Percentiles rank a stretch among this genome's conserved stretches.
These are phyloP conservation scores for Pyricularia pennisetigena DNA, from an alignment of 2,329 filamentous ascomycete genomes.

Conservation along the genomic window DNA sequence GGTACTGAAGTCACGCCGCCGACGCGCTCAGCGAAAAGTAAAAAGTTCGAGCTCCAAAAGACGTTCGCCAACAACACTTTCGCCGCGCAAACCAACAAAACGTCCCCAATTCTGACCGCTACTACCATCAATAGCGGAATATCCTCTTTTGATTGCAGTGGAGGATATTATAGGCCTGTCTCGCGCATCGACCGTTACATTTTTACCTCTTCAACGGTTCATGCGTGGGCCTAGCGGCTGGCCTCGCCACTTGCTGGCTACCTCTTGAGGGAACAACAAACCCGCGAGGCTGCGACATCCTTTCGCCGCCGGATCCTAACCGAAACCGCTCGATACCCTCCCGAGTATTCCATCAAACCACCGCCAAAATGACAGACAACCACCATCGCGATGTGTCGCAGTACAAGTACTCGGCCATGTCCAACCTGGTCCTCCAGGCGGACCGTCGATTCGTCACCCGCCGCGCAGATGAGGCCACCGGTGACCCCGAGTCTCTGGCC, in stretches of 20 bases:
- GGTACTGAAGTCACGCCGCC: neutral
- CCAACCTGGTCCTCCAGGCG: constrained; percentile 99
- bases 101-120: neutral
- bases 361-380: constrained; percentile 55
- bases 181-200: neutral
- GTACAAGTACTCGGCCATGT: constrained; percentile 99
- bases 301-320: constrained; percentile 1
- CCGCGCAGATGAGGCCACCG: constrained; percentile 87
- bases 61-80: neutral
- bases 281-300: neutral
- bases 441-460: constrained; percentile 92
- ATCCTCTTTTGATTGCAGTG: neutral
- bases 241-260: constrained; percentile 6
- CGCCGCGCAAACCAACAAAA: neutral
- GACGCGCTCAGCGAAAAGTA: neutral
- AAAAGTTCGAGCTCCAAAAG: constrained; percentile 1
- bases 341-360: constrained; percentile 5
- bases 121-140: neutral
- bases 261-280: constrained; percentile 1
- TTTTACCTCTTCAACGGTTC: neutral
- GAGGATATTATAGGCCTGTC: neutral
- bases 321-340: neutral
- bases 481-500: constrained; percentile 93
- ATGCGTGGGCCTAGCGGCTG: constrained; percentile 1
- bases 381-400: constrained; percentile 78